Base-by-base conservation (phyloP, 108 stramenopile species). In the Epipyxis sp. region DNA sequence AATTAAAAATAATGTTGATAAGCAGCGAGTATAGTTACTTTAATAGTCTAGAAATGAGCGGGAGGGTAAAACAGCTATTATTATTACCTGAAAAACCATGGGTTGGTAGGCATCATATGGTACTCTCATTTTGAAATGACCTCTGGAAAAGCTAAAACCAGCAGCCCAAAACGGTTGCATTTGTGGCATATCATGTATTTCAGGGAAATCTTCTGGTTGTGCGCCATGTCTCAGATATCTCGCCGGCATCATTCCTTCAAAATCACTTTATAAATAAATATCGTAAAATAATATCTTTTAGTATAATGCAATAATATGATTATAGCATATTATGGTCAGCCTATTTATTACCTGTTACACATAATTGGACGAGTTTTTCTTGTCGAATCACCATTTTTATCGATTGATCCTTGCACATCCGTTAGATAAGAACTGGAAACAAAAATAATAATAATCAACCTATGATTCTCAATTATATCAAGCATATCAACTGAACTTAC, bases 221-320 rank as follows among this genome's bases (percentile, higher is more conserved):
- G 89, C 85, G 1, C 87, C 87, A 80, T 94, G 94, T 20, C 91
- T 83, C 69, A 94, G 81, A 76, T 94, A 92, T 79, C 67, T 61
- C 1, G 78, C 62, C 35, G 78, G 84, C 13, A 82, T 82, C 37
- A 90, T 90, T 13, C 89, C 90, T 68, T 92, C 92, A 61, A 92
- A 95, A 62, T 87, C 84, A 0, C 92, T 91, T 6, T 50, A n/a
- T n/a, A n/a, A n/a, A n/a, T n/a, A n/a, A n/a, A n/a, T n/a, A n/a
- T n/a, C n/a, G n/a, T n/a, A n/a, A n/a, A n/a, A n/a, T n/a, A n/a
- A n/a, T n/a, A n/a, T n/a, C n/a, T n/a, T n/a, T n/a, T n/a, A n/a
- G n/a, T n/a, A n/a, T n/a, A n/a, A n/a, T n/a, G n/a, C n/a, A n/a
- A n/a, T n/a, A n/a, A n/a, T n/a, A n/a, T n/a, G n/a, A 50, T 6